A percentile compares a stretch with the other conserved stretches of the same genome.
Conservation (phyloP, 2,329 filamentous ascomycete genomes). For the Podosphaera fusca region DNA sequence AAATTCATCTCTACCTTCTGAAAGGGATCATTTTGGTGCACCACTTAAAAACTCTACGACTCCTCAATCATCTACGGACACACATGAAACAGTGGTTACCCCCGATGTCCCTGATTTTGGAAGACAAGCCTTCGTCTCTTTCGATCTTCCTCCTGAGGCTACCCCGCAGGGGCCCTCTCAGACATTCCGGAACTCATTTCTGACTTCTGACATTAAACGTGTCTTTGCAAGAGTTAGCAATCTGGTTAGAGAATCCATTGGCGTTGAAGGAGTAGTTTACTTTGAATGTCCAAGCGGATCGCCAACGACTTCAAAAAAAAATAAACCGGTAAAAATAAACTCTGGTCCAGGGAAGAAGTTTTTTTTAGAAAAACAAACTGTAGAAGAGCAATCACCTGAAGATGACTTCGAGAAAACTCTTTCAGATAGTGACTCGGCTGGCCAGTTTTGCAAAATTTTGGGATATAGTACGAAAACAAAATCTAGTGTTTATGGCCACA, state of each 20-base stretch:
- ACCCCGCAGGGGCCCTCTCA: conserved; percentile 5
- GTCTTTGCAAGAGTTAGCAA: conserved; percentile 14
- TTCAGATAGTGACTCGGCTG: conserved; percentile 6
- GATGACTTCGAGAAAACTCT: conserved; percentile 5
- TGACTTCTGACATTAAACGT: conserved; percentile 11
- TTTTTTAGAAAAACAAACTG: conserved; percentile 6
- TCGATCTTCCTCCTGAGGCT: conserved; percentile 8
- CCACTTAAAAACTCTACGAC: neutral
- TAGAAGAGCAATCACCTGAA: conserved; percentile 11
- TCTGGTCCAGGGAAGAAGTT: conserved; percentile 4
- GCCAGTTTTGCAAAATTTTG: conserved; percentile 12
- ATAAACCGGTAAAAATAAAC: no score
- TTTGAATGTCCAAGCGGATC: conserved; percentile 6
- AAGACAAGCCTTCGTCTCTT: conserved; percentile 7
- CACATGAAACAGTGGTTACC: conserved; percentile 8
- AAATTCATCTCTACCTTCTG: neutral
- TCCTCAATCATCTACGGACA: neutral
- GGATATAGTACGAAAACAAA: conserved; percentile 13
- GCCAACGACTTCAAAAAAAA: conserved; percentile 5
- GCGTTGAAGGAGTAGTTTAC: conserved; percentile 13
- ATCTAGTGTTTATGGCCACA: conserved; percentile 12
- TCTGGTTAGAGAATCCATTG: conserved; percentile 15
- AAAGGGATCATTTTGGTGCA: no score
- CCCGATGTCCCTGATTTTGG: conserved; percentile 7
- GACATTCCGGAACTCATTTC: conserved; percentile 9